Evolutionary conservation across 352 stramenopile genomes (phyloP).

Genomic region (Pythium utonaiense): DNA sequence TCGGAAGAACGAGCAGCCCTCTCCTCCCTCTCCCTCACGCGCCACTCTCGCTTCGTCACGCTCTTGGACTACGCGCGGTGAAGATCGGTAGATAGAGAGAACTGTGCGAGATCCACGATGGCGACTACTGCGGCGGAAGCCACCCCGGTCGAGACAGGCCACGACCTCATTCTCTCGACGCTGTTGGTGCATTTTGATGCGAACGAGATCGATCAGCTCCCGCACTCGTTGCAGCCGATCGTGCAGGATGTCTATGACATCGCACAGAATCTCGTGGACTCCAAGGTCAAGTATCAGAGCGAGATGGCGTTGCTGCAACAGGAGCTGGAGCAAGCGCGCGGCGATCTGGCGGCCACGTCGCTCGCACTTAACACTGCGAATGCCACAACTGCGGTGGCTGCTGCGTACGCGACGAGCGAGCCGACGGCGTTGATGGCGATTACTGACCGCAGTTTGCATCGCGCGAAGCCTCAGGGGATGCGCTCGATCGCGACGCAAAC

Average conservation of each 20-base stretch:
- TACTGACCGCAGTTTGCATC: no score
- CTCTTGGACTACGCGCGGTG: no score
- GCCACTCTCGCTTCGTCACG: no score
- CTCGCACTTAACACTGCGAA: no score
- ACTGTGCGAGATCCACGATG: constrained; percentile 2
- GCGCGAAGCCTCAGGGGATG: neutral
- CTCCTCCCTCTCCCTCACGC: neutral
- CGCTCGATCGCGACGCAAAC: neutral
- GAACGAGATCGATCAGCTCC: constrained; percentile 9
- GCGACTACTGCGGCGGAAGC: neutral
- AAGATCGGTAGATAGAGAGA: no score
- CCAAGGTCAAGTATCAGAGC: constrained; percentile 14
- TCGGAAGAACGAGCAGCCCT: no score
- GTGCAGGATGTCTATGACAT: constrained; percentile 18
- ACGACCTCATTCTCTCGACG: constrained; percentile 19
- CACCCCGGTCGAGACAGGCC: constrained; percentile 6
- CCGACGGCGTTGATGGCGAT: no score
- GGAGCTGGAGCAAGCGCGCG: constrained; percentile 1
- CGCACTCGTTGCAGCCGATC: neutral
- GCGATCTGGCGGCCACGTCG: neutral
- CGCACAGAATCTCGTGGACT: constrained; percentile 4
- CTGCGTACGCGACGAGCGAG: no score
- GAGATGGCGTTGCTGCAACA: neutral
- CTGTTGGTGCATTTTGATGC: constrained; percentile 13
- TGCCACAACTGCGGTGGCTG: no score